Base-by-base conservation (phyloP, 306 rosid genomes). In the Ammopiptanthus mongolicus region DNA sequence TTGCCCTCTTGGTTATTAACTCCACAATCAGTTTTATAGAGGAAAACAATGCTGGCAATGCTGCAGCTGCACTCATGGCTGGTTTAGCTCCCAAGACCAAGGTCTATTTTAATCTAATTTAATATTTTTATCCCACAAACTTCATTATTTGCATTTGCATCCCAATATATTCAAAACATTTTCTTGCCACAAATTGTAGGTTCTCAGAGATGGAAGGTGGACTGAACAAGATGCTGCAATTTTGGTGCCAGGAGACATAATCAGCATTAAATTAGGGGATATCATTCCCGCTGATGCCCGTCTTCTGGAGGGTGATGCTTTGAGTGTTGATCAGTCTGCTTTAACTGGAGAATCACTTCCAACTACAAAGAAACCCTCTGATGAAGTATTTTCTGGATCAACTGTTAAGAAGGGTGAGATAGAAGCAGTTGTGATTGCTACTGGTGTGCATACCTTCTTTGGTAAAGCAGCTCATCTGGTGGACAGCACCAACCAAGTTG, bases 21-120 rank as follows among this genome's bases (percentile, higher is more conserved):
- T 96, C 99, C 28, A 96, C 99, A 44, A 96, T 96, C 86, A 92
- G 98, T 82, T 96, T 96, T 44, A 87, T 89, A 1, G 99, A 96
- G 65, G 99, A 96, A 78, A 96, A 96, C 74, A 96, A 96, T 62
- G 99, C 99, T 52, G 99, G 99, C 17, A 96, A 96, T 75, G 99
- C 99, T 37, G 99, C 99, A 78, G 99, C 99, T 34, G 99, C 99
- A 57, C 99, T 96, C 11, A 96, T 96, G 99, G 99, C 99, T 53
- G 97, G 98, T 85, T 94, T 96, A 76, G 99, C 99, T 39, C 99
- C 99, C 71, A 96, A 92, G 78, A 92, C 99, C 61, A 96, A 89
- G 98, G 99, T 95, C 65, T 65, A 48, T 66, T 48, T 9, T 18
- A 29, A 11, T 60, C 34, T 56, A 12, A 23, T 23, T 28, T 39